phyloP scores from a whole-genome alignment of 371 early-diverging fungal species.

The Rhizopus sp. region DNA sequence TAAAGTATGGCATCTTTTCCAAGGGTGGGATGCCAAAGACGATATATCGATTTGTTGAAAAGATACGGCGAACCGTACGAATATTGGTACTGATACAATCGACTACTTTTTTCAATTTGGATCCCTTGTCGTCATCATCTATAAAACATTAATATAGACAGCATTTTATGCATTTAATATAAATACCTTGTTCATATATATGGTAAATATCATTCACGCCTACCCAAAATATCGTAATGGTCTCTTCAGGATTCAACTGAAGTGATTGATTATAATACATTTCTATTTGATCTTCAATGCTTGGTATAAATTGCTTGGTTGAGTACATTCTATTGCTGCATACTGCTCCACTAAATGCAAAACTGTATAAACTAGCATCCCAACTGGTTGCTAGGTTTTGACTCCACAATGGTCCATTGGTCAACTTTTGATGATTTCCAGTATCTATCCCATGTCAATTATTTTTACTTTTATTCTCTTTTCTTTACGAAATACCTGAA shows the following conservation, averaged over 20 bases:
- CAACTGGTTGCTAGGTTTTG: constrained; percentile 47
- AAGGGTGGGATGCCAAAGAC: constrained; percentile 40
- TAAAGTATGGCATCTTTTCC: constrained; percentile 41
- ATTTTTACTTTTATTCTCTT: background rate
- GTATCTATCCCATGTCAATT: constrained; percentile 23
- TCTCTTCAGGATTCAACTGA: constrained; percentile 34
- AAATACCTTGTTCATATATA: constrained; percentile 15
- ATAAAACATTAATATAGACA: background rate
- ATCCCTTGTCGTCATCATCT: background rate
- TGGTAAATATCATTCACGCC: constrained; percentile 43
- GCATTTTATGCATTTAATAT: background rate
- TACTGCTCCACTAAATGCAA: constrained; percentile 48
- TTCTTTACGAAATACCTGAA: constrained; percentile 22
- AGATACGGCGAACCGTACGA: constrained; percentile 39
- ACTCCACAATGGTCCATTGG: constrained; percentile 54
- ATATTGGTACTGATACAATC: constrained; percentile 41
- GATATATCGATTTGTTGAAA: constrained; percentile 36
- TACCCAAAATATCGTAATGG: constrained; percentile 43
- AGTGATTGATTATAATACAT: constrained; percentile 44
- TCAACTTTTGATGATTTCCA: constrained; percentile 39
- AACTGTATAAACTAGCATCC: constrained; percentile 42
- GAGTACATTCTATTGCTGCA: constrained; percentile 33
- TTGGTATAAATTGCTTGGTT: constrained; percentile 25
- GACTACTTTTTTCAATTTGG: constrained; percentile 17
- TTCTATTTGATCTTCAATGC: constrained; percentile 46